Evolutionary conservation across 2,329 filamentous ascomycete genomes (phyloP).

Genomic region (Sarocladiaceae sp.): DNA sequence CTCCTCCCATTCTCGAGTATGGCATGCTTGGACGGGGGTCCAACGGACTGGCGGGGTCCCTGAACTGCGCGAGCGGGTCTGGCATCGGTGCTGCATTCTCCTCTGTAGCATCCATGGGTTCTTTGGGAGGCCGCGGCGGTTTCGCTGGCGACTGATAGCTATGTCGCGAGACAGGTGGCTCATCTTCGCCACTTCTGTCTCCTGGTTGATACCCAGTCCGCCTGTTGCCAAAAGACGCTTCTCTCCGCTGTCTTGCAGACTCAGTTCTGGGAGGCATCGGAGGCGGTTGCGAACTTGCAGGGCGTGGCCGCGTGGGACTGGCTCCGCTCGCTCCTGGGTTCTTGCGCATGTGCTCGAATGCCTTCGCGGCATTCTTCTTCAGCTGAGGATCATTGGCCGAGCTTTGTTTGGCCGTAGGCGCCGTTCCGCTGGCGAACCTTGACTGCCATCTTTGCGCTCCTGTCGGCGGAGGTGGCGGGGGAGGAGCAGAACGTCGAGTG

Average conservation of each 20-base stretch:
- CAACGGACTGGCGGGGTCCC: constrained; percentile 31
- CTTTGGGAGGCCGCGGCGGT: constrained; percentile 13
- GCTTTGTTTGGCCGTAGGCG: constrained; percentile 38
- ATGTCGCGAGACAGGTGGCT: constrained; percentile 45
- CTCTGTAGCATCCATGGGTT: constrained; percentile 12
- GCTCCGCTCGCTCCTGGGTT: constrained; percentile 22
- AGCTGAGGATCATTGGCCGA: constrained; percentile 27
- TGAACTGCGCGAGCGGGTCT: constrained; percentile 47
- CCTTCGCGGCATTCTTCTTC: constrained; percentile 36
- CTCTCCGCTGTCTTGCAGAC: constrained; percentile 47
- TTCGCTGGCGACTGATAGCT: constrained; percentile 42
- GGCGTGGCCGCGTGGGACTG: constrained; percentile 19
- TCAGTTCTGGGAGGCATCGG: constrained; percentile 45
- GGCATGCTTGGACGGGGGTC: constrained; percentile 54
- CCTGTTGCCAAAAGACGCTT: constrained; percentile 50
- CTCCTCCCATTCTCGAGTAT: constrained; percentile 51
- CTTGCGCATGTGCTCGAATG: constrained; percentile 41
- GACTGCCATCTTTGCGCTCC: constrained; percentile 42
- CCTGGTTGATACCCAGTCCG: constrained; percentile 46
- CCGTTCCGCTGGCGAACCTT: constrained; percentile 35
- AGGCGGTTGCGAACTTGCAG: constrained; percentile 20
- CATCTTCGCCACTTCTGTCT: constrained; percentile 45
- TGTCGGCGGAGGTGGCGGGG: constrained; percentile 20
- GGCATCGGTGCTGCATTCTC: constrained; percentile 24
- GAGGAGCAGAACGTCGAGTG: constrained; percentile 12